Evolutionary conservation across 2,329 filamentous ascomycete species (phyloP).

Genomic region (Thielaviopsis ethacetica): DNA sequence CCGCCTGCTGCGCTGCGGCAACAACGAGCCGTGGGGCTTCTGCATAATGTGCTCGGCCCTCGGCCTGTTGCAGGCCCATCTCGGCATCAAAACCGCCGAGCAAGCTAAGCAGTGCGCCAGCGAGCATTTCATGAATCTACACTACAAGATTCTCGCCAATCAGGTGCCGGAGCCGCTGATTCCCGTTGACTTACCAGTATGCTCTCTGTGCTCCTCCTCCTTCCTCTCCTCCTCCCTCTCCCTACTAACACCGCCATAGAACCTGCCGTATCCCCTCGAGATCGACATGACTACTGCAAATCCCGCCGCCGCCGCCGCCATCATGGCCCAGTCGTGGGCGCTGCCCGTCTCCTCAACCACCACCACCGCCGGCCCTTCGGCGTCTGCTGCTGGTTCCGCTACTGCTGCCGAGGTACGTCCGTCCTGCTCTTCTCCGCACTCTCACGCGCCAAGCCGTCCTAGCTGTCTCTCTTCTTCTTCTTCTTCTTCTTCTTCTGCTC

Average conservation of each 20-base stretch:
- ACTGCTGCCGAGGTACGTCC: neutral
- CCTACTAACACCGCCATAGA: neutral
- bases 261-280: constrained; percentile 8
- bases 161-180: constrained; percentile 21
- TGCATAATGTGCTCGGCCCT: constrained; percentile 45
- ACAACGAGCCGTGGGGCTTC: constrained; percentile 49
- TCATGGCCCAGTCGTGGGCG: neutral
- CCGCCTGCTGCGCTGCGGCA: constrained; percentile 41
- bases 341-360: neutral
- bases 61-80: constrained; percentile 41
- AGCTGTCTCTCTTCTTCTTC: neutral
- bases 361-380: neutral
- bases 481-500: neutral
- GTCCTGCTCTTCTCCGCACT: neutral
- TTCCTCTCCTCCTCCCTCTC: too few species aligned
- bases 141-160: constrained; percentile 39
- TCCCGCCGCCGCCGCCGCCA: neutral
- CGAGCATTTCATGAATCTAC: constrained; percentile 41
- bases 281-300: constrained; percentile 6
- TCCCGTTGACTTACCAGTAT: neutral
- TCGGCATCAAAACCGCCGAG: constrained; percentile 39
- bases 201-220: too few species aligned
- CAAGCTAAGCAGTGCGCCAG: constrained; percentile 41
- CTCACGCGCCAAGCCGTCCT: neutral
- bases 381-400: neutral